Conservation (phyloP, 73 alveolate species). For the Urostyla sp. region DNA sequence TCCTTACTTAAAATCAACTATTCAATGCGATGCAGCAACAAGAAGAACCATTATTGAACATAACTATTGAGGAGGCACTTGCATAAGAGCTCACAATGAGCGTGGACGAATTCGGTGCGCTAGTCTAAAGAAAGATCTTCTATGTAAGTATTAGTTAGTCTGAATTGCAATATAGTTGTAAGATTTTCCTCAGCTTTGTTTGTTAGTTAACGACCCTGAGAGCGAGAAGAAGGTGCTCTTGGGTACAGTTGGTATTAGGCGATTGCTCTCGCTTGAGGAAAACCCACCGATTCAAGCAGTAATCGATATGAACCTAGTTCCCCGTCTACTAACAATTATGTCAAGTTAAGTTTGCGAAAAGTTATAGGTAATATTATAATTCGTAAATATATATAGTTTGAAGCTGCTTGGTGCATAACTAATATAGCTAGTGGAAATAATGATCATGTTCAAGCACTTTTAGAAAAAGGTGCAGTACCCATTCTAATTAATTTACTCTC, state of each 20-base stretch:
- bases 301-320: slow-evolving; percentile 94
- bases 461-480: slow-evolving; percentile 94
- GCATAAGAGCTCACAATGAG: not conserved
- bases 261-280: slow-evolving; percentile 87
- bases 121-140: slow-evolving; percentile 17
- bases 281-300: slow-evolving; percentile 96
- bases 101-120: slow-evolving; percentile 14
- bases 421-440: slow-evolving; percentile 97
- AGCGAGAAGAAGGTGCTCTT: slow-evolving; percentile 59
- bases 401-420: slow-evolving; percentile 97
- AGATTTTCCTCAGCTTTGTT: slow-evolving; percentile 74
- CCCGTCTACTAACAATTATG: slow-evolving; percentile 85
- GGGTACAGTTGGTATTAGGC: slow-evolving; percentile 96
- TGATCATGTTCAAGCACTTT: slow-evolving; percentile 89
- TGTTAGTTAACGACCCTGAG: slow-evolving; percentile 59
- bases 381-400: slow-evolving; percentile 65
- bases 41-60: not conserved
- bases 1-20: slow-evolving; percentile 9
- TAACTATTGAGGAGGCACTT: slow-evolving; percentile 37
- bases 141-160: slow-evolving; percentile 31
- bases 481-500: slow-evolving; percentile 80
- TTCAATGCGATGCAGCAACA: slow-evolving; percentile 11
- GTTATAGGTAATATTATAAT: slow-evolving; percentile 68
- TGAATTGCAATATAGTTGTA: slow-evolving; percentile 9
- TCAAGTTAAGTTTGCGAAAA: slow-evolving; percentile 82